Base-by-base conservation (phyloP, 306 rosid genomes). In the Vigna hirtella region DNA sequence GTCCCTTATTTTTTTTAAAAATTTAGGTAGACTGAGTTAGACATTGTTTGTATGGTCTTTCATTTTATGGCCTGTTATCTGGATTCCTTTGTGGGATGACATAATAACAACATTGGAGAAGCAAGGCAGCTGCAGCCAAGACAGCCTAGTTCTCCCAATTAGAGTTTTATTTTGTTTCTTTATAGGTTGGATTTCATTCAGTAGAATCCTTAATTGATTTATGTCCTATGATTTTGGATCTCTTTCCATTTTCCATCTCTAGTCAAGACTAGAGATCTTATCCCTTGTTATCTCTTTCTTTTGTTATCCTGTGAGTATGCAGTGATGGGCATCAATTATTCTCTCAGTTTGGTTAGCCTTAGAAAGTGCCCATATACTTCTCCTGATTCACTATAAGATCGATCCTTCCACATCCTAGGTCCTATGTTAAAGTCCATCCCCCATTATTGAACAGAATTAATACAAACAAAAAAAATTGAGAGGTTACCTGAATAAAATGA, bases 11-110 rank as follows among this genome's bases (percentile, higher is more conserved):
- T 32, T 26, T 49, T 26, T 49, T 16, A 50, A 15, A 30, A 16
- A 70, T n/a, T 15, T 70, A 50, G 74, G 17, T 28, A 70, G 61
- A 30, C 43, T 70, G 28, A 50, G 74, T 49, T 70, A n/a, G 73
- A 43, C 55, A 66, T 48, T 47, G 6, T 11, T 24, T 30, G 5
- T 50, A 30, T 2, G n/a, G 47, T 16, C 0, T 14, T 69, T 70
- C 38, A 69, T 69, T 26, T 69, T 47, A 15, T 24, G 64, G 38
- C 1, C 34, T 24, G 6, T 57, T 12, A 24, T 57, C 36, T 57
- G n/a, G 38, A 1, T 22, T 24, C 64, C 64, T 57, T 57, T 20
- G 14, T 55, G 32, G 10, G 30, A 55, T 55, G 32, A 20, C 6
- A 20, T 53, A 5, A 18, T 53, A 11, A 53, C 28, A 18, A 9